These are phyloP conservation scores for Solidago caesia DNA, from an alignment of 129 eudicot genomes.

Conservation along the genomic window DNA sequence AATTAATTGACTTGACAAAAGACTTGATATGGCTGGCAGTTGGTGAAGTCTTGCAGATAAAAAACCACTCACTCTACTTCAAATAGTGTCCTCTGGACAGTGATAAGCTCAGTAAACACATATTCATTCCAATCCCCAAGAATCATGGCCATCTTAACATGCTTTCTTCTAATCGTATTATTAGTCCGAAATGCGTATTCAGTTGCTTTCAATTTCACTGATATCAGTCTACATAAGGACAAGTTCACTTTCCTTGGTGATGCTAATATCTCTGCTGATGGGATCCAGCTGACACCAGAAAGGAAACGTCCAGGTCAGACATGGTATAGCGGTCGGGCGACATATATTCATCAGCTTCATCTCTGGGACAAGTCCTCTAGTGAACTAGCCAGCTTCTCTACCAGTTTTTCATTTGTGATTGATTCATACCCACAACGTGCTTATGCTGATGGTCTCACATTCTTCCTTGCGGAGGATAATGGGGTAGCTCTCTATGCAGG, in stretches of 20 bases:
- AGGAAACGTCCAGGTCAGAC: neutral
- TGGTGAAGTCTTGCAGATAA: too few relatives aligned
- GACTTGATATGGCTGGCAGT: too few relatives aligned
- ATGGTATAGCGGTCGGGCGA: neutral
- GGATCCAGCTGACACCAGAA: constrained; percentile 14
- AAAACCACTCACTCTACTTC: too few relatives aligned
- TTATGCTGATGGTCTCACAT: constrained; percentile 5
- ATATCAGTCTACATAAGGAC: neutral
- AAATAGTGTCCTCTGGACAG: too few relatives aligned
- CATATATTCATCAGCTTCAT: constrained; percentile 13
- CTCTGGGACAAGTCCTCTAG: constrained; percentile 11
- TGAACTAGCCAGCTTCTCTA: constrained; percentile 22
- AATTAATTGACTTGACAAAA: too few relatives aligned
- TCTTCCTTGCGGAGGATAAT: constrained; percentile 9
- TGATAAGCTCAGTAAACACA: too few relatives aligned
- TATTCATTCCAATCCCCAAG: too few relatives aligned
- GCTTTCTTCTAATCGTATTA: too few relatives aligned
- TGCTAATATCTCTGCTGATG: constrained; percentile 3
- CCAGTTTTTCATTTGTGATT: constrained; percentile 16
- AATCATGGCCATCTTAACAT: too few relatives aligned
- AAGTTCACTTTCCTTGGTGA: neutral
- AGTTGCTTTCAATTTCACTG: too few relatives aligned
- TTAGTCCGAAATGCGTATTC: too few relatives aligned
- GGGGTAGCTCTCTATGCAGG: neutral
- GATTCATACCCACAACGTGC: neutral